These are phyloP conservation scores for rapeseed (Brassica napus) DNA, from an alignment of 345 rosid genomes.

Conservation along the genomic window DNA sequence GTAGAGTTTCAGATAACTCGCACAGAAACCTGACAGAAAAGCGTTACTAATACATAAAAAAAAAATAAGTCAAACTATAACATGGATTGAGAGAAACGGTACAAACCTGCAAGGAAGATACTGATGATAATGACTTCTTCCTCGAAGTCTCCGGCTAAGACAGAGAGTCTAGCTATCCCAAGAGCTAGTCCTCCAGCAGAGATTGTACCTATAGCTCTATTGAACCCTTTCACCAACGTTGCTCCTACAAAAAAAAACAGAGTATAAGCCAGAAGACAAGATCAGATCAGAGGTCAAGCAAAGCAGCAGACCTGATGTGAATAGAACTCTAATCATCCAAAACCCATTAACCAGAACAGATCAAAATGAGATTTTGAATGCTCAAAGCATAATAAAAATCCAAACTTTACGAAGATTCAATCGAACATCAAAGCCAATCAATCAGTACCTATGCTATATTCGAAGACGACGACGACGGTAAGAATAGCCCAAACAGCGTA, in stretches of 20 bases:
- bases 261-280: not conserved
- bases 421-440: not conserved
- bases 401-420: not conserved
- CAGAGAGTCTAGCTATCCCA: constrained; percentile 70
- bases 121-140: constrained; percentile 60
- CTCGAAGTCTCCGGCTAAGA: constrained; percentile 50
- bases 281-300: not conserved
- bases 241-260: constrained; percentile 50
- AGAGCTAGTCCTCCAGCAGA: constrained; percentile 86
- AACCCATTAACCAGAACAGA: not conserved
- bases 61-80: not conserved
- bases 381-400: not conserved
- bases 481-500: constrained; percentile 90
- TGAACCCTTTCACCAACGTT: constrained; percentile 84
- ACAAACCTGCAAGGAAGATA: constrained; percentile 77
- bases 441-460: constrained; percentile 71
- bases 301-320: not conserved
- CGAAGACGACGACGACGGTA: constrained; percentile 87
- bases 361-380: not conserved
- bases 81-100: not conserved
- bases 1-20: constrained; percentile 65
- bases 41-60: not conserved
- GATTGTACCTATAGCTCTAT: constrained; percentile 82
- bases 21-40: constrained; percentile 51
- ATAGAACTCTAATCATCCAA: not conserved